These are phyloP conservation scores for Candida dubliniensis DNA, from an alignment of 1,139 yeast genomes.

Conservation along the genomic window DNA sequence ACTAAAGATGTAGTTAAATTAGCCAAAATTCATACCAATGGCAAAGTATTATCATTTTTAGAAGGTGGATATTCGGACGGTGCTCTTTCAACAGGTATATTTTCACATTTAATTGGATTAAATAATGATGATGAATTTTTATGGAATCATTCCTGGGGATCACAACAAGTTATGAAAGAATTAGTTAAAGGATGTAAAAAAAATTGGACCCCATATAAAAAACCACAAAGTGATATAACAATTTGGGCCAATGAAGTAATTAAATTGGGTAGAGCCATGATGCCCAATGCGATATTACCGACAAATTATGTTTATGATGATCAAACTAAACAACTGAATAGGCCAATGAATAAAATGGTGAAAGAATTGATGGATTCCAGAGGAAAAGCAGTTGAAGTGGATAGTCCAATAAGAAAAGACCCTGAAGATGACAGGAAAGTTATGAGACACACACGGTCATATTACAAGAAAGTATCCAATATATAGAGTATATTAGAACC, in stretches of 20 bases:
- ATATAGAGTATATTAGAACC: background rate
- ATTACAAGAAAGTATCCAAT: slow-evolving; percentile 29
- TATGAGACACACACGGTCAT: slow-evolving; percentile 42
- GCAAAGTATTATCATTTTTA: slow-evolving; percentile 66
- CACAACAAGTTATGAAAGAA: slow-evolving; percentile 63
- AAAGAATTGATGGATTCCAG: slow-evolving; percentile 26
- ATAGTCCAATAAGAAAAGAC: slow-evolving; percentile 26
- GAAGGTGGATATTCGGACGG: slow-evolving; percentile 92
- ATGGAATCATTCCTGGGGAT: slow-evolving; percentile 69
- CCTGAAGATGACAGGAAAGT: slow-evolving; percentile 32
- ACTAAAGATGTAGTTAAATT: slow-evolving; percentile 70
- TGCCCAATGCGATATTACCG: slow-evolving; percentile 56
- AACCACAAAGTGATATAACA: slow-evolving; percentile 45
- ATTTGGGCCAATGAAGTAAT: slow-evolving; percentile 73
- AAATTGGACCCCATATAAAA: slow-evolving; percentile 60
- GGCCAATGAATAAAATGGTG: slow-evolving; percentile 31
- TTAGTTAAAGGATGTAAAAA: slow-evolving; percentile 69
- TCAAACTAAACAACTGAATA: slow-evolving; percentile 17
- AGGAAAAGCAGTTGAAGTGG: slow-evolving; percentile 11
- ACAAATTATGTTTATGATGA: slow-evolving; percentile 38
- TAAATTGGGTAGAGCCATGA: slow-evolving; percentile 64
- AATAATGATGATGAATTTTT: slow-evolving; percentile 42
- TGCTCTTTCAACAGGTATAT: slow-evolving; percentile 77
- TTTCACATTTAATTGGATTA: slow-evolving; percentile 73
- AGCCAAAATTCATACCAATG: slow-evolving; percentile 60